Conservation (phyloP, 371 early-diverging fungal species). For the Mortierella sp. region DNA sequence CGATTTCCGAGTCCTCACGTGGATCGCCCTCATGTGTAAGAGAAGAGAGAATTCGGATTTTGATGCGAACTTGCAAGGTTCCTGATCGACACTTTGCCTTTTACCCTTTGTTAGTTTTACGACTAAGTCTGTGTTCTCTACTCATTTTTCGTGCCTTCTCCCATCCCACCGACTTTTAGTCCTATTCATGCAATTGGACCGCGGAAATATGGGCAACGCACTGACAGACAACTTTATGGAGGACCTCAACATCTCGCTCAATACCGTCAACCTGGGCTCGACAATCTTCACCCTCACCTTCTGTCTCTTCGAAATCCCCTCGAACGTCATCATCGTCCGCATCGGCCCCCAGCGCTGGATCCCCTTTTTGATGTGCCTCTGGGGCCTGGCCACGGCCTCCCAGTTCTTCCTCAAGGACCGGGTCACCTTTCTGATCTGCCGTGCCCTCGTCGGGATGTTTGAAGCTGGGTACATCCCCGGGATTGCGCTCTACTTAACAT, state of each 20-base stretch:
- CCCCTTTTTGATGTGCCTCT: conserved; percentile 70
- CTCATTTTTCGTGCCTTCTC: neutral
- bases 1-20: conserved; percentile 42
- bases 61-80: neutral
- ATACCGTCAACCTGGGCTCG: conserved; percentile 58
- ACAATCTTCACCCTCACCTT: conserved; percentile 59
- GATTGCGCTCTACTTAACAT: conserved; percentile 60
- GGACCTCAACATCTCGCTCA: conserved; percentile 57
- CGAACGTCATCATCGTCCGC: conserved; percentile 64
- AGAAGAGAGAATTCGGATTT: neutral
- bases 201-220: conserved; percentile 60
- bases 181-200: conserved; percentile 58
- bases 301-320: conserved; percentile 59
- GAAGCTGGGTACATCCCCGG: conserved; percentile 69
- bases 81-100: too few relatives aligned
- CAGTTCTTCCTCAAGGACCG: conserved; percentile 58
- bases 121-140: neutral
- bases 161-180: conserved; percentile 31
- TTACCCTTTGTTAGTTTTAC: neutral
- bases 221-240: conserved; percentile 60
- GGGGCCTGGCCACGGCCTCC: conserved; percentile 70
- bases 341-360: conserved; percentile 71
- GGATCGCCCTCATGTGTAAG: conserved; percentile 58
- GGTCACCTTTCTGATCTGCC: conserved; percentile 54
- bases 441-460: conserved; percentile 62